phyloP scores from a whole-genome alignment of 2,329 filamentous ascomycete genomes.

The Colletotrichum tropicale region DNA sequence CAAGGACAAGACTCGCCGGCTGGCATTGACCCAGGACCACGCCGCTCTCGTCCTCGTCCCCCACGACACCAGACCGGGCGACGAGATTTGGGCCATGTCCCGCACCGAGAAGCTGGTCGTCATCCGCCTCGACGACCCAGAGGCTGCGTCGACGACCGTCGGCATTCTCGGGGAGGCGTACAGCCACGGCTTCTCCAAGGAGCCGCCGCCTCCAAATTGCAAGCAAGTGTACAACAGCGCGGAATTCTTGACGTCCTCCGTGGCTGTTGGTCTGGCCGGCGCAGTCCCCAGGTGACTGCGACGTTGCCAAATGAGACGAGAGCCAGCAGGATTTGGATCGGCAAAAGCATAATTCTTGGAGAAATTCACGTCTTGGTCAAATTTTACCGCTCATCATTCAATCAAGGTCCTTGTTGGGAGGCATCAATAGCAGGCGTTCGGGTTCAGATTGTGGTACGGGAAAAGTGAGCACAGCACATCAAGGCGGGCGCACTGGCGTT shows the following conservation, averaged over 20 bases:
- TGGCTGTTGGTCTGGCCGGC: slow-evolving; percentile 20
- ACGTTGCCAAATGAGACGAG: neutral
- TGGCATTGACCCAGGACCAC: slow-evolving; percentile 19
- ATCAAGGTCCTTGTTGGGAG: neutral
- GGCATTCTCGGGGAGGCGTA: slow-evolving; percentile 12
- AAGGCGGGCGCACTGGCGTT: neutral
- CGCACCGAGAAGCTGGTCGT: neutral
- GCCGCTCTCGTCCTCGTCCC: slow-evolving; percentile 18
- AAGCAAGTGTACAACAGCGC: slow-evolving; percentile 7
- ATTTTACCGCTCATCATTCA: neutral
- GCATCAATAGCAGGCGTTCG: neutral
- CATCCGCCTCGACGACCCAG: neutral
- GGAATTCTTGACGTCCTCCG: slow-evolving; percentile 18
- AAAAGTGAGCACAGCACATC: neutral
- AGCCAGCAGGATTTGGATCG: neutral
- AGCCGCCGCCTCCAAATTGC: neutral
- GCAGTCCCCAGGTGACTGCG: slow-evolving; percentile 8
- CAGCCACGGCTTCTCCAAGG: slow-evolving; percentile 7
- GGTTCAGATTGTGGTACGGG: neutral
- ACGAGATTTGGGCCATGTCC: slow-evolving; percentile 21
- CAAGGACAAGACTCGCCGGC: neutral
- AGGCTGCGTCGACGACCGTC: neutral
- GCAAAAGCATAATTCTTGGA: neutral
- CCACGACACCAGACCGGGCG: neutral
- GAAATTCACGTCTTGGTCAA: neutral